Base-by-base conservation (phyloP, 805 yeast genomes). In the Kodamaea leandrae region DNA sequence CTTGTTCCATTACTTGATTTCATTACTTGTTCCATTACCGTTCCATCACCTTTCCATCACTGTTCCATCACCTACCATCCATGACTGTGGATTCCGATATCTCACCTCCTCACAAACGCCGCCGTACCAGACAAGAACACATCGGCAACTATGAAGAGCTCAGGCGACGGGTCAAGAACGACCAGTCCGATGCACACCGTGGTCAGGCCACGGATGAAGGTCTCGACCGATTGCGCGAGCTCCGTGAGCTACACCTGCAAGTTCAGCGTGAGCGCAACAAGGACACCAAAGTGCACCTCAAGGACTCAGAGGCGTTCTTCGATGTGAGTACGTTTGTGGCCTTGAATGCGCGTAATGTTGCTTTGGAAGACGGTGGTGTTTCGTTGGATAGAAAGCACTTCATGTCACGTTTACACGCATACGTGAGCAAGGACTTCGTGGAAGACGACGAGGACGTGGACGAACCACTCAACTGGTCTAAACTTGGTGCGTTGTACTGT, bases 261-360 rank as follows among this genome's bases (percentile, higher is more conserved):
- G 68, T 76, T 2, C 68, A 66, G 24, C 60, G 57, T 5, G 61
- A 64, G 18, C 55, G 50, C n/a, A 55, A 55, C 26, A 51, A 54
- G 42, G 70, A 66, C 36, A 62, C 69, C 8, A 56, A 59, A 18
- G 55, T 67, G 42, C 70, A 64, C 30, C 52, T 65, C 42, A 57
- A 76, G 42, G 95, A 85, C 58, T 72, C 91, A 1, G 78, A 78
- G 41, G 79, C 83, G 4, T 68, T 85, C 49, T 66, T 69, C 21
- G 79, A 74, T 44, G 74, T 83, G 8, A 74, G 86, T 26, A 75
- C 74, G 43, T 71, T 82, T 51, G 82, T 87, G 9, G 79, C 82
- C 28, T 61, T 80, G 16, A 83, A 84, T 33, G 78, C 85, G 2
- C 68, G 78, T 37, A 81, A 78, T 58, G 51, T 83, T 48, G 76